phyloP scores from a whole-genome alignment of 2,329 filamentous ascomycete species.

The Trichoderma polysporum region DNA sequence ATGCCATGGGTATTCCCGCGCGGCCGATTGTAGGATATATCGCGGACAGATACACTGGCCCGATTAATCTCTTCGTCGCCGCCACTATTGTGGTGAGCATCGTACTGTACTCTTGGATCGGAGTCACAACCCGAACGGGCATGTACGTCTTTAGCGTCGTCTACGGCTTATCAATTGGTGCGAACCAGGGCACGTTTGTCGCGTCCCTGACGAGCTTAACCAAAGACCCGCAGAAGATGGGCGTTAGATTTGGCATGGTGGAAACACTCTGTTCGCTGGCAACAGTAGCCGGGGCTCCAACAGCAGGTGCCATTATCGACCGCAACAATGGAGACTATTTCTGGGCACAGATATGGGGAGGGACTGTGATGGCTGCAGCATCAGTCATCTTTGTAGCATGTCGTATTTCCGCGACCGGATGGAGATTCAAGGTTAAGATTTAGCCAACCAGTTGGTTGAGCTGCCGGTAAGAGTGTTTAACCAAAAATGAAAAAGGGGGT shows the following conservation, averaged over 20 bases:
- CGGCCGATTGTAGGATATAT: conserved; percentile 53
- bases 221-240: conserved; percentile 45
- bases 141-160: conserved; percentile 47
- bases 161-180: conserved; percentile 46
- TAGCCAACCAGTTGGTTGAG: conserved; percentile 22
- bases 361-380: conserved; percentile 39
- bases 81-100: conserved; percentile 46
- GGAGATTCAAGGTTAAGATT: conserved; percentile 37
- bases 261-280: conserved; percentile 43
- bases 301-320: conserved; percentile 47
- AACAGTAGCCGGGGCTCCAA: conserved; percentile 45
- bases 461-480: not conserved
- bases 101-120: conserved; percentile 57
- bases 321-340: conserved; percentile 39
- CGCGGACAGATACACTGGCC: conserved; percentile 52
- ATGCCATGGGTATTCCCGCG: conserved; percentile 55
- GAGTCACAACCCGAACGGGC: conserved; percentile 41
- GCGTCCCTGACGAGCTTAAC: conserved; percentile 44
- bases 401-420: conserved; percentile 38
- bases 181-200: conserved; percentile 43
- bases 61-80: conserved; percentile 55
- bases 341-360: conserved; percentile 50
- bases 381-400: conserved; percentile 35
- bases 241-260: conserved; percentile 48
- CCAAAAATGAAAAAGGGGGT: not conserved